A percentile compares a stretch with the other conserved stretches of the same genome.
Conservation (phyloP, 1,284 basidiomycete species). For the Cystobasidium pallidum region DNA sequence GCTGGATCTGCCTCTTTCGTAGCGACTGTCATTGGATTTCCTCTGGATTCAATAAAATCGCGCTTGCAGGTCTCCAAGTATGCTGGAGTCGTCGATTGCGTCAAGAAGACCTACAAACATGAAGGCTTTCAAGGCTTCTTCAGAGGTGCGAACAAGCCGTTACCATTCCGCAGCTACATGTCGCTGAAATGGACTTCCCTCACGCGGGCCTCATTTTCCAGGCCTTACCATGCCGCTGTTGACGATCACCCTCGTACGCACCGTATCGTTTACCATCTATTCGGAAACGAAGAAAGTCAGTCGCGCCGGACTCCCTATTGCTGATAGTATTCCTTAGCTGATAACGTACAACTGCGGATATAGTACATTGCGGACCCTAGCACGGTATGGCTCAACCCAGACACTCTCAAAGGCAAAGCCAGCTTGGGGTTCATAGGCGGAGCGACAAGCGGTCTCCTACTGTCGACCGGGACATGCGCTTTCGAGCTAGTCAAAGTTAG, state of each 20-base stretch:
- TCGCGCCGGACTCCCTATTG: background rate
- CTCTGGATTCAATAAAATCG: slow-evolving; percentile 79
- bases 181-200: too few relatives aligned
- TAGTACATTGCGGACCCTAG: slow-evolving; percentile 56
- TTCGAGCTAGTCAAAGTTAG: slow-evolving; percentile 93
- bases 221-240: slow-evolving; percentile 80
- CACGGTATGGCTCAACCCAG: slow-evolving; percentile 64
- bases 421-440: slow-evolving; percentile 75
- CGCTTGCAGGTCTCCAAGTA: slow-evolving; percentile 75
- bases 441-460: slow-evolving; percentile 71
- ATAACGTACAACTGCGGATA: slow-evolving; percentile 47
- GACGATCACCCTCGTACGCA: slow-evolving; percentile 95
- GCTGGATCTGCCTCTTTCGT: slow-evolving; percentile 56
- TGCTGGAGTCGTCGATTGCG: slow-evolving; percentile 51
- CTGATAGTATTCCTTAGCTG: slow-evolving; percentile 7
- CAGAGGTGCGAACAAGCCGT: slow-evolving; percentile 73
- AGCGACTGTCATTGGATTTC: slow-evolving; percentile 59
- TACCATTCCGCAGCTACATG: too few relatives aligned
- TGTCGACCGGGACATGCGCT: slow-evolving; percentile 59
- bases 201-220: too few relatives aligned
- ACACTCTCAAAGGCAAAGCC: slow-evolving; percentile 70
- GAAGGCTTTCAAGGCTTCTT: slow-evolving; percentile 92
- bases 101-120: slow-evolving; percentile 65
- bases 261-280: slow-evolving; percentile 60
- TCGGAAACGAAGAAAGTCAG: slow-evolving; percentile 37